Base-by-base conservation (phyloP, 169 alveolate species). In the Plasmodium knowlesi region DNA sequence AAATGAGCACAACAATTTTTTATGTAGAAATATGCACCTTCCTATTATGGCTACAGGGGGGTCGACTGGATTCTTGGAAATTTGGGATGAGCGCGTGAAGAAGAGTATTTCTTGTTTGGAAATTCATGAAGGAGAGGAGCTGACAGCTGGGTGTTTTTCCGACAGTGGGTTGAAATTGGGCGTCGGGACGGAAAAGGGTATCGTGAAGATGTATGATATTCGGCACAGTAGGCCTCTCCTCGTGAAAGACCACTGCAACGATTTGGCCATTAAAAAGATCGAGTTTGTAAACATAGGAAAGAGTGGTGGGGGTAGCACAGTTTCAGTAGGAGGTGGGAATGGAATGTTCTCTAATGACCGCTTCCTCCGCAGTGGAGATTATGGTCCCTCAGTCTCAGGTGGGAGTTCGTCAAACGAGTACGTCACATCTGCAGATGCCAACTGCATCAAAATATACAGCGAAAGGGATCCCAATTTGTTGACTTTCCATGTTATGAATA, bases 111-210 rank as follows among this genome's bases (percentile, higher is more conserved):
- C 54, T 46, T 76, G 80, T 76, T 53, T 86, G 80, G 71, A 86
- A 41, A 43, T 86, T 19, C 39, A 78, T 34, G 41, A 85, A 12
- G 12, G 37, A 28, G 83, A 86, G 50, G 93, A 86, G 54, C 67
- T 86, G 28, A 86, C 93, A 3, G 25, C 41, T 32, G 80, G 97
- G 43, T 92, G 76, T 28, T 96, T 95, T 61, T 93, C 97, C 0
- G 84, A 95, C 10, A 96, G 94, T 46, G 97, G 97, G 16, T 30
- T 96, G 41, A 95, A 95, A 72, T 76, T 96, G 72, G 97, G 95
- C 0, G 95, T 96, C 3, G 97, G 97, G 19, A 88, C 97, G 0
- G 78, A 71, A 0, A 72, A 53, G 5, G 97, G 97, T 5, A 46
- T 81, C 12, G 95, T 96, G 14, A 83, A 94, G 76, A 50, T 96